These are phyloP conservation scores for Leccinum barrowsii DNA, from an alignment of 768 basidiomycete genomes.

Conservation along the genomic window DNA sequence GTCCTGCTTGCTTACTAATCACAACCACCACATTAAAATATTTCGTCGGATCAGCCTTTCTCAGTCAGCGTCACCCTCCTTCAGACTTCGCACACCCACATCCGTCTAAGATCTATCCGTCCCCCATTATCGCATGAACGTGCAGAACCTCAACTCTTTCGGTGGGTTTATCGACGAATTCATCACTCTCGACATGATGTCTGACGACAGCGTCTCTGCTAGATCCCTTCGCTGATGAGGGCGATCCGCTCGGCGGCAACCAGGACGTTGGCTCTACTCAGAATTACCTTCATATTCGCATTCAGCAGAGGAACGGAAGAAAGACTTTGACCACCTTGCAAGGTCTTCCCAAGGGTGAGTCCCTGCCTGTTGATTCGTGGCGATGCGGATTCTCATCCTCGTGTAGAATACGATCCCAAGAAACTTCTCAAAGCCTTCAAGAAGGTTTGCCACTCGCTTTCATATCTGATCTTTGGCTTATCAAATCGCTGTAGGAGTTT, in stretches of 20 bases:
- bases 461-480: constrained; percentile 7
- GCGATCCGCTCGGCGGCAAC: constrained; percentile 70
- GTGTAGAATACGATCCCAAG: constrained; percentile 92
- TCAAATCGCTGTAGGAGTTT: constrained; percentile 63
- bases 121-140: constrained; percentile 81
- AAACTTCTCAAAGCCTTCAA: constrained; percentile 99
- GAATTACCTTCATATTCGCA: constrained; percentile 92
- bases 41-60: constrained; percentile 10
- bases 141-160: constrained; percentile 84
- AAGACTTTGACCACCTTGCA: constrained; percentile 98
- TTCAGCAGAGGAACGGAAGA: constrained; percentile 98
- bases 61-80: constrained; percentile 12
- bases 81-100: constrained; percentile 39
- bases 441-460: constrained; percentile 56
- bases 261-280: constrained; percentile 77
- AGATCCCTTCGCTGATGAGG: constrained; percentile 98
- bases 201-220: constrained; percentile 17
- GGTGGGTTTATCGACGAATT: constrained; percentile 41
- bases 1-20: constrained; percentile 25
- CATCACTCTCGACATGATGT: neutral
- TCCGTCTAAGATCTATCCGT: constrained; percentile 42
- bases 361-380: constrained; percentile 1
- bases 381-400: constrained; percentile 14
- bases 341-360: constrained; percentile 83
- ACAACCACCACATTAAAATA: constrained; percentile 18